Percentiles rank a stretch among this genome's conserved stretches.
Evolutionary conservation across 768 basidiomycete genomes (phyloP).

Genomic region (Pilatotrama ljubarskyi): DNA sequence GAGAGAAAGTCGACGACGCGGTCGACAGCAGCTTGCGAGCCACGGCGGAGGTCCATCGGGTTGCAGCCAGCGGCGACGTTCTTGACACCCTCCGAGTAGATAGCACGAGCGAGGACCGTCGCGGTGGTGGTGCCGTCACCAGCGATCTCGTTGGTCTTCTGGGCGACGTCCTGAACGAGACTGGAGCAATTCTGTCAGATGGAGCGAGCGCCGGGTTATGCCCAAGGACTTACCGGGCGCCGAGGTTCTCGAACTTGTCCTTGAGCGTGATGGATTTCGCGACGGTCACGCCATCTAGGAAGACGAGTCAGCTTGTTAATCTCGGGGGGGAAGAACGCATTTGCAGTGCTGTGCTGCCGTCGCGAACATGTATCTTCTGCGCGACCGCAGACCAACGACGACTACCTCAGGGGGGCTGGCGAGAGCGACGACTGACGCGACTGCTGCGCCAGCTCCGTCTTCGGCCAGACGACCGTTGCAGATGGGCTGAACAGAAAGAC

Average conservation of each 20-base stretch:
- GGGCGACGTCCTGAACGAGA: constrained; percentile 92
- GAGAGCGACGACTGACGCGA: no score
- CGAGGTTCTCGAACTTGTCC: constrained; percentile 99
- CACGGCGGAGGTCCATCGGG: constrained; percentile 99
- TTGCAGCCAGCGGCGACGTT: constrained; percentile 99
- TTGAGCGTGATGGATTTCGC: constrained; percentile 93
- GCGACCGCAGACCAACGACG: no score
- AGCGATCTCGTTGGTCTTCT: constrained; percentile 95
- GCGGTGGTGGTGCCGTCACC: constrained; percentile 99
- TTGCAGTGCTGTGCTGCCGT: not conserved
- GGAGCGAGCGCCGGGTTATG: not conserved
- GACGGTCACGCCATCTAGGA: constrained; percentile 91
- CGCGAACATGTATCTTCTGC: no score
- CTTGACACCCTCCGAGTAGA: constrained; percentile 98
- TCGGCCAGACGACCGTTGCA: no score
- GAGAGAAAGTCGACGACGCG: constrained; percentile 91
- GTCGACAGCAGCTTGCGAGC: constrained; percentile 93
- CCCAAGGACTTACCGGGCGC: constrained; percentile 74
- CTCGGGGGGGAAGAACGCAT: not conserved
- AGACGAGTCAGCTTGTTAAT: not conserved
- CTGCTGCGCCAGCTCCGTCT: no score
- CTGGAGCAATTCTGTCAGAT: constrained; percentile 39
- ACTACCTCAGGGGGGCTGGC: no score
- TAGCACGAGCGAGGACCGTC: constrained; percentile 94
- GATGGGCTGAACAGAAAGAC: constrained; percentile 21